A percentile compares a stretch with the other conserved stretches of the same genome.
Conservation (phyloP, 768 basidiomycete species). For the Tulasnella sp. region DNA sequence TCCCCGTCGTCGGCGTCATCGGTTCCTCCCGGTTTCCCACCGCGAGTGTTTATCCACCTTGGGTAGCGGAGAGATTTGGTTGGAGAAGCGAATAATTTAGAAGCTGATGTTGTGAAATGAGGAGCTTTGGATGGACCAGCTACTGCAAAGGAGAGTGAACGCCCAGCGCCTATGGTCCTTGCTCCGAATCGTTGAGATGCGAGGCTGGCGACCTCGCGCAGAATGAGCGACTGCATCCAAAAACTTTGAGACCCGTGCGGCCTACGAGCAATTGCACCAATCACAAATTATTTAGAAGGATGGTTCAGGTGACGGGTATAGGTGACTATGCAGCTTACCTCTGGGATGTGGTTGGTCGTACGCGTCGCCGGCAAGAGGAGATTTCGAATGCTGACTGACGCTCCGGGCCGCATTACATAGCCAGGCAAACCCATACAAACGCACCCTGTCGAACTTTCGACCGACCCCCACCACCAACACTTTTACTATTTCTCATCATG, state of each 20-base stretch:
- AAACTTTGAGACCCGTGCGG: slow-evolving; percentile 20
- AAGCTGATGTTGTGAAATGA: slow-evolving; percentile 27
- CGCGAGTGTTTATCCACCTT: slow-evolving; percentile 45
- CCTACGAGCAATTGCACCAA: neutral
- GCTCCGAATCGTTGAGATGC: slow-evolving; percentile 6
- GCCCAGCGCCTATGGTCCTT: slow-evolving; percentile 17
- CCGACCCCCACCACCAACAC: slow-evolving; percentile 12
- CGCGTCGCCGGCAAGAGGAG: slow-evolving; percentile 20
- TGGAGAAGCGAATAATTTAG: slow-evolving; percentile 25
- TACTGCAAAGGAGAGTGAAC: slow-evolving; percentile 30
- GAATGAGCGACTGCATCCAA: slow-evolving; percentile 27
- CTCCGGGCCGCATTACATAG: slow-evolving; percentile 9
- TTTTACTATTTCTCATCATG: slow-evolving; percentile 25
- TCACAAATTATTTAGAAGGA: neutral
- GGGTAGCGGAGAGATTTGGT: slow-evolving; percentile 40
- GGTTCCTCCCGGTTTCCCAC: slow-evolving; percentile 34
- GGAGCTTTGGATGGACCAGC: slow-evolving; percentile 24
- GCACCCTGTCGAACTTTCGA: slow-evolving; percentile 13
- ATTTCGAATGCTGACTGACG: slow-evolving; percentile 28
- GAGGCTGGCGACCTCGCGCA: slow-evolving; percentile 20
- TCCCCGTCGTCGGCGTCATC: slow-evolving; percentile 25
- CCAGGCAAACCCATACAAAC: slow-evolving; percentile 20
- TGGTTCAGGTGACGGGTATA: neutral
- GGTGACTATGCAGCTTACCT: neutral
- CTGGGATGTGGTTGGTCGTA: slow-evolving; percentile 22